Base-by-base conservation (phyloP, 2,329 filamentous ascomycete species). In the Lecanicillium sp. region DNA sequence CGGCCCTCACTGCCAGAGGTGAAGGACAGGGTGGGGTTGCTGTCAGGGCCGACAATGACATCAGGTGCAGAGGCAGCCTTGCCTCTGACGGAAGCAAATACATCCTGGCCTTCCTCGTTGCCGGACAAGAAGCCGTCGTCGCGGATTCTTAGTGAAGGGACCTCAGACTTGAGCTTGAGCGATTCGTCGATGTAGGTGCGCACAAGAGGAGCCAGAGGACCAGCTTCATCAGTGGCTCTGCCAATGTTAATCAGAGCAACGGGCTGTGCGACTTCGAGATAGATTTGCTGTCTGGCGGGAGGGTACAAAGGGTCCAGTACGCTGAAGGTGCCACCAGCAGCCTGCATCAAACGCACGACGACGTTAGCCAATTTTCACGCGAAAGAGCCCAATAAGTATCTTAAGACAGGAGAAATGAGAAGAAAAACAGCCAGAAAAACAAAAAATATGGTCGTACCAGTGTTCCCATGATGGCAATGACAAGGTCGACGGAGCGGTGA, bases 41-140 rank as follows among this genome's bases (percentile, higher is more conserved):
- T 87, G 59, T 97, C 90, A 0, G 90, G 90, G 0, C 90, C 90
- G 11, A 97, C 84, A 4, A 87, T 54, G 3, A 94, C 81, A 37
- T 79, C 79, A 2, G 87, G 82, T 13, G 76, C 66, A 36, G 75
- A 59, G 8, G 67, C 61, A 1, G 65, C 64, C 53, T 74, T 79
- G 49, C 69, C 57, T 34, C 64, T 54, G 36, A 71, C 64, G 19
- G 62, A 55, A 11, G 72, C 64, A 40, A 95, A 73, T 17, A 84
- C 70, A 50, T 95, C 88, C 41, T 72, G 65, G 19, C 79, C 84
- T 40, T 79, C 54, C 6, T 69, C 59, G 25, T 87, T 87, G 43
- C 89, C 89, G n/a, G 68, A 53, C 1, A 96, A 67, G 15, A 61
- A 60, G 15, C 89, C 89, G 54, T 86, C 77, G 46, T 89, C 79